Percentiles rank a stretch among this genome's conserved stretches.
Evolutionary conservation across 2,329 filamentous ascomycete species (phyloP).

Genomic region (Fusarium lyarnte): DNA sequence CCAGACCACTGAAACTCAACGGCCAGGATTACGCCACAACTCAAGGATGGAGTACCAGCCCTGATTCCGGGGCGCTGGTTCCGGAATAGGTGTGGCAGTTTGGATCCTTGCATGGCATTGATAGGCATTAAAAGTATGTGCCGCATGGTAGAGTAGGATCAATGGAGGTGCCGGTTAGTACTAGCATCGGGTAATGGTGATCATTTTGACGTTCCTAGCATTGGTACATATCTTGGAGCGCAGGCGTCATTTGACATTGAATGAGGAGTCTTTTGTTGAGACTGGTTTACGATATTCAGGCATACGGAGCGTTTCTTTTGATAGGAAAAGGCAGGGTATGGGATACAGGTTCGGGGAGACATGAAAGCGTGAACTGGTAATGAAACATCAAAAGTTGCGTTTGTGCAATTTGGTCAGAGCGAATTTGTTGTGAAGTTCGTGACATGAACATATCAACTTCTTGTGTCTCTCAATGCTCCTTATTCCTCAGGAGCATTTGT

Average conservation of each 20-base stretch:
- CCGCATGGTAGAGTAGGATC: conserved; percentile 21
- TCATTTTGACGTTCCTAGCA: conserved; percentile 24
- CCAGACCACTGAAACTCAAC: not conserved
- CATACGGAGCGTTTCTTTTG: conserved; percentile 18
- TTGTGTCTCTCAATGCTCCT: not conserved
- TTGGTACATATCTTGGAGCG: conserved; percentile 28
- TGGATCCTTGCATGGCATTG: not conserved
- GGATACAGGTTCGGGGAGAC: not conserved
- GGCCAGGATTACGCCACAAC: not conserved
- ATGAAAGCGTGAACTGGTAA: not conserved
- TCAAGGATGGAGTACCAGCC: conserved; percentile 4
- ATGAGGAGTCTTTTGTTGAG: conserved; percentile 21
- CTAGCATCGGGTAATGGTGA: conserved; percentile 28
- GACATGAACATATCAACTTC: not conserved
- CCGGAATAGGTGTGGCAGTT: conserved; percentile 6
- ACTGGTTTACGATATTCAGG: conserved; percentile 19
- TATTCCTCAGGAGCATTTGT: too few relatives aligned
- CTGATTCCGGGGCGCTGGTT: conserved; percentile 14
- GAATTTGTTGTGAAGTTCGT: not conserved
- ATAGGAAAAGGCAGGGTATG: not conserved
- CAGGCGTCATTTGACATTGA: conserved; percentile 27
- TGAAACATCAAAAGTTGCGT: not conserved
- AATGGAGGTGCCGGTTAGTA: conserved; percentile 4
- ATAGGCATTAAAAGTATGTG: conserved; percentile 8
- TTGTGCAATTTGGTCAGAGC: not conserved